Conservation (phyloP, 1,284 basidiomycete species). For the Phellopilus nigrolimitatus region DNA sequence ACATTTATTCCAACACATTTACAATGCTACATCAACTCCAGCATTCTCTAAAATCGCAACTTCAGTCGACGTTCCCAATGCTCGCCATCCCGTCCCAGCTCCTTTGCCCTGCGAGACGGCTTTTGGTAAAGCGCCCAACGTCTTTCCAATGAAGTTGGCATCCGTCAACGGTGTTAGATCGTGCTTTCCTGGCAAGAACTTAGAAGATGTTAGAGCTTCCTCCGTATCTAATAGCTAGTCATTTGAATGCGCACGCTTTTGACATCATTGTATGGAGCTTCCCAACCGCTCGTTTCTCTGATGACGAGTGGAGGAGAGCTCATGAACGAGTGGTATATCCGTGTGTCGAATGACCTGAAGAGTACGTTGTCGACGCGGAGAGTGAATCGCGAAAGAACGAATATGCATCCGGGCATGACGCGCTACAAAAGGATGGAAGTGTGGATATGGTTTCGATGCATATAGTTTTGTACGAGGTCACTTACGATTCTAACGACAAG, state of each 20-base stretch:
- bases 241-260: slow-evolving; percentile 51
- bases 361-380: slow-evolving; percentile 94
- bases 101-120: slow-evolving; percentile 54
- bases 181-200: slow-evolving; percentile 76
- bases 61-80: slow-evolving; percentile 51
- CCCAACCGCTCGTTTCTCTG: slow-evolving; percentile 84
- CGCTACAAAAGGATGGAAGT: slow-evolving; percentile 48
- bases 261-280: slow-evolving; percentile 81
- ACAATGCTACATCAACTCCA: background rate
- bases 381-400: slow-evolving; percentile 89
- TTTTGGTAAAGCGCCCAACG: slow-evolving; percentile 62
- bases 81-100: slow-evolving; percentile 76
- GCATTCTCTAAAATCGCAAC: slow-evolving; percentile 25
- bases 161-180: slow-evolving; percentile 91
- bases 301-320: slow-evolving; percentile 61
- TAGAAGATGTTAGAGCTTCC: background rate
- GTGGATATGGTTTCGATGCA: background rate
- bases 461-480: slow-evolving; percentile 19
- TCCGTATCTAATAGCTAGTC: background rate
- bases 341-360: slow-evolving; percentile 87
- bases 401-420: slow-evolving; percentile 96
- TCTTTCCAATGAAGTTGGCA: slow-evolving; percentile 78
- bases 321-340: slow-evolving; percentile 83
- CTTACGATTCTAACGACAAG: slow-evolving; percentile 82
- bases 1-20: background rate